Evolutionary conservation across 1,284 basidiomycete species (phyloP).

Genomic region (Malassezia dermatis): DNA sequence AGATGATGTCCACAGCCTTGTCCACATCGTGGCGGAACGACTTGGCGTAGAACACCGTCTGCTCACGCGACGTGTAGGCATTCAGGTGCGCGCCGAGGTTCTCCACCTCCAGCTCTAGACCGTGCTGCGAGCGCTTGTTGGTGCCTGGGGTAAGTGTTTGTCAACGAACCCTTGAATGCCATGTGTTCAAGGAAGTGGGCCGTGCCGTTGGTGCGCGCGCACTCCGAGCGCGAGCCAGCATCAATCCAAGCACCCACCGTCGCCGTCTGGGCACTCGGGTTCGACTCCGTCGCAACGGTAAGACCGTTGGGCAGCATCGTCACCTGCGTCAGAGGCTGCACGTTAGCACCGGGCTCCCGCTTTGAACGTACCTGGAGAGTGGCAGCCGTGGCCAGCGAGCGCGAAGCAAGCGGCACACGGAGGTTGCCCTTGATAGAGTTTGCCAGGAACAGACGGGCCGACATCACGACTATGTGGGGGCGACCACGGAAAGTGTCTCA

Average conservation of each 20-base stretch:
- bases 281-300: constrained; percentile 58
- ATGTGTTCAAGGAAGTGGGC: constrained; percentile 99
- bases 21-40: constrained; percentile 93
- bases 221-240: constrained; percentile 92
- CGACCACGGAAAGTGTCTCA: constrained; percentile 6
- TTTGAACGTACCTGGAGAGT: constrained; percentile 3
- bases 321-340: constrained; percentile 36
- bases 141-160: constrained; percentile 57
- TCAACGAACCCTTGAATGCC: constrained; percentile 54
- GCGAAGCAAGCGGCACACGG: constrained; percentile 9
- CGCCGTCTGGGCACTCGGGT: constrained; percentile 87
- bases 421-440: constrained; percentile 11
- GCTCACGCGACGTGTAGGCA: constrained; percentile 96
- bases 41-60: constrained; percentile 99
- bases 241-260: constrained; percentile 99
- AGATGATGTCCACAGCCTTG: constrained; percentile 87
- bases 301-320: constrained; percentile 43
- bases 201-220: constrained; percentile 81
- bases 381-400: constrained; percentile 13
- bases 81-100: constrained; percentile 96
- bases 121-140: constrained; percentile 73
- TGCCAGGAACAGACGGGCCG: constrained; percentile 17
- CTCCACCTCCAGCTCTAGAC: constrained; percentile 93
- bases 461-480: constrained; percentile 12
- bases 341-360: neutral